Conservation (phyloP, 495 filamentous ascomycete species). For the Penicillium chermesinum region DNA sequence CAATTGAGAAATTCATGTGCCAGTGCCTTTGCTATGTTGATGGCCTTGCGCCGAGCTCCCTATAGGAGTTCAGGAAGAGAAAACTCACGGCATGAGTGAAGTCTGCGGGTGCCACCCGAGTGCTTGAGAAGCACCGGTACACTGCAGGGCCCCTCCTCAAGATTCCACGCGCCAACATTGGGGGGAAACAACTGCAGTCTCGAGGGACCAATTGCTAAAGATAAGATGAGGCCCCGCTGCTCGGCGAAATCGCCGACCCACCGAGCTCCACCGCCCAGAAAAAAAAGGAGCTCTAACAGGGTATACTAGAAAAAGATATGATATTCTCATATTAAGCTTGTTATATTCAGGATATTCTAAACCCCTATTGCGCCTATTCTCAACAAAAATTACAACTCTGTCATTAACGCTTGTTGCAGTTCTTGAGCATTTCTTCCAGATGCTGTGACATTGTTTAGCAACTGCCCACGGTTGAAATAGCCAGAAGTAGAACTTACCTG, state of each 20-base stretch:
- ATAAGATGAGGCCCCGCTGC: conserved; percentile 3
- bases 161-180: conserved; percentile 17
- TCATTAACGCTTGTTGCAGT: conserved; percentile 31
- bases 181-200: neutral
- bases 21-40: neutral
- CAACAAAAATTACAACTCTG: no score
- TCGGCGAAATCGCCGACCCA: neutral
- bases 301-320: neutral
- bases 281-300: neutral
- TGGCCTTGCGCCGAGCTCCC: neutral
- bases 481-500: conserved; percentile 28
- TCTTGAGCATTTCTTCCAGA: conserved; percentile 44
- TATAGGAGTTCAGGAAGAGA: neutral
- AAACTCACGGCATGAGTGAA: conserved; percentile 75
- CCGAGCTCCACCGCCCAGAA: neutral
- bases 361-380: no score
- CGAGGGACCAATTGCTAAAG: conserved; percentile 6
- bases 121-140: conserved; percentile 38
- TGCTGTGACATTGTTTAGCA: conserved; percentile 16
- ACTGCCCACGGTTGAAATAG: neutral
- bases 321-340: no score
- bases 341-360: no score
- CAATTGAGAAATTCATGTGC: conserved; percentile 1
- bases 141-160: conserved; percentile 9
- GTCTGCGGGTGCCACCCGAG: conserved; percentile 47